phyloP scores from a whole-genome alignment of 257 asterid genomes.

The Rubia yunnanensis region DNA sequence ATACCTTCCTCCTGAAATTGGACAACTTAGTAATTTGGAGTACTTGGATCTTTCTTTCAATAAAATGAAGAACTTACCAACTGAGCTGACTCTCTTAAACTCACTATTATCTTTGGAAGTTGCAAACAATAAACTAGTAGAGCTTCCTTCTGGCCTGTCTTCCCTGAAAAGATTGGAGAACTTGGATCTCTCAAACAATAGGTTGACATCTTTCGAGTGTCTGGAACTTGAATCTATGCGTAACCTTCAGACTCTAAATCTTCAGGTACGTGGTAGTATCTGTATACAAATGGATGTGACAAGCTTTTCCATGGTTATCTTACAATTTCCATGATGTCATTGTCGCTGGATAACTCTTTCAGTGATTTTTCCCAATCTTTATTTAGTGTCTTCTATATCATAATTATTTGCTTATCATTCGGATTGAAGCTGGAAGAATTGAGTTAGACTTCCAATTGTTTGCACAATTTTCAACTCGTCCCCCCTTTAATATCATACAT shows the following conservation, averaged over 20 bases:
- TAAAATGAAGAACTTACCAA: conserved; percentile 82
- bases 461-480: neutral
- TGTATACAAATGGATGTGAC: neutral
- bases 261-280: conserved; percentile 48
- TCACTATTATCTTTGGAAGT: conserved; percentile 59
- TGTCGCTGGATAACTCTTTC: neutral
- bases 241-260: conserved; percentile 56
- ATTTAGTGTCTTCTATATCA: neutral
- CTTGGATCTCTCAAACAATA: conserved; percentile 79
- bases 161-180: conserved; percentile 61
- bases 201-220: conserved; percentile 56
- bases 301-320: neutral
- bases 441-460: neutral
- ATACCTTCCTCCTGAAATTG: conserved; percentile 91
- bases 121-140: conserved; percentile 68
- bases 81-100: conserved; percentile 55
- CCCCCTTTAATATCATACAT: neutral
- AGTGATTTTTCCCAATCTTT: too few relatives aligned
- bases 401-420: neutral
- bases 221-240: conserved; percentile 71
- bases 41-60: conserved; percentile 82
- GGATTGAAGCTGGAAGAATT: neutral
- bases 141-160: conserved; percentile 57
- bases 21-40: conserved; percentile 65
- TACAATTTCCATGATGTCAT: neutral